Percentiles rank a stretch among this genome's conserved stretches.
Evolutionary conservation across 2,329 filamentous ascomycete genomes (phyloP).

Genomic region (Ceratocystis ficicola): DNA sequence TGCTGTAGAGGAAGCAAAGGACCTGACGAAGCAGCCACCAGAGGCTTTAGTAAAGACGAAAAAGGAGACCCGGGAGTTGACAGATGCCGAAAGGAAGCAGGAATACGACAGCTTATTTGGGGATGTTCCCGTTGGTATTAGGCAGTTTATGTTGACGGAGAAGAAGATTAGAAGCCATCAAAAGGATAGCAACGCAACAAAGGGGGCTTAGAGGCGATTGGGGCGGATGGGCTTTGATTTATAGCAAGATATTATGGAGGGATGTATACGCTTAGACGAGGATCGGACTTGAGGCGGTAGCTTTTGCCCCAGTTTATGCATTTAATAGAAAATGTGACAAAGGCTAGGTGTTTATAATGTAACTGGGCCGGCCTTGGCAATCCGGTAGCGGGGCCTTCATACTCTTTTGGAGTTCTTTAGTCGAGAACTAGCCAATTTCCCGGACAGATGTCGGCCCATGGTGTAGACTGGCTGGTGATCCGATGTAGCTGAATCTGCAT

Average conservation of each 20-base stretch:
- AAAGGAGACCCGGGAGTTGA: neutral
- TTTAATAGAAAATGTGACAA: too few relatives aligned
- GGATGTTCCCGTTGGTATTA: slow-evolving; percentile 77
- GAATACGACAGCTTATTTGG: slow-evolving; percentile 60
- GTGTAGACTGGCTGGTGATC: too few relatives aligned
- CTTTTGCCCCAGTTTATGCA: too few relatives aligned
- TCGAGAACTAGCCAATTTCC: too few relatives aligned
- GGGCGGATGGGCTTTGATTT: neutral
- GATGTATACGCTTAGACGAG: neutral
- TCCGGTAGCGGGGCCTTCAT: too few relatives aligned
- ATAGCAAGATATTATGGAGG: neutral
- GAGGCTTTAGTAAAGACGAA: neutral
- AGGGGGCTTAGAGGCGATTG: slow-evolving; percentile 31
- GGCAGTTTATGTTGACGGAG: slow-evolving; percentile 95
- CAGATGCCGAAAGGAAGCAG: slow-evolving; percentile 22
- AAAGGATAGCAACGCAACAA: slow-evolving; percentile 46
- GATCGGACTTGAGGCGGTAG: too few relatives aligned
- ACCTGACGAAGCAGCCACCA: neutral
- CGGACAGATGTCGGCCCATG: too few relatives aligned
- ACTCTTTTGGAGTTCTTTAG: too few relatives aligned
- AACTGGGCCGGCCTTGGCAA: too few relatives aligned
- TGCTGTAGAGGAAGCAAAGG: neutral
- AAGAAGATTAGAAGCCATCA: slow-evolving; percentile 67
- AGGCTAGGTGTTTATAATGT: too few relatives aligned
- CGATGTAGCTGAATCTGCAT: too few relatives aligned